phyloP scores from a whole-genome alignment of 495 filamentous ascomycete genomes.

The Talaromyces liani region DNA sequence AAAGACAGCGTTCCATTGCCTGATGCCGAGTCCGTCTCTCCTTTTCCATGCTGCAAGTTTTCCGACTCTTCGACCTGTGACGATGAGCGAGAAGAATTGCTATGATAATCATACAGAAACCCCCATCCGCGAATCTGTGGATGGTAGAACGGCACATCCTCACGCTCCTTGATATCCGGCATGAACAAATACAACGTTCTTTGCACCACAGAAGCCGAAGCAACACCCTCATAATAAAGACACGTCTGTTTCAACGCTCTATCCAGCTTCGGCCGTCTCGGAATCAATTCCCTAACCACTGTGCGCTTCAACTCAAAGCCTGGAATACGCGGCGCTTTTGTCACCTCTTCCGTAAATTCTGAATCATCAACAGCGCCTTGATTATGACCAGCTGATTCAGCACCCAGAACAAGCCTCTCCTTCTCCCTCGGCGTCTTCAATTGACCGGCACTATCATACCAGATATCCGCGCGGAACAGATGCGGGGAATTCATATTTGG shows the following conservation, averaged over 20 bases:
- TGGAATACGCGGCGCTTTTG: constrained; percentile 30
- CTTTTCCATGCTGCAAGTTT: not conserved
- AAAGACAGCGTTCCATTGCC: constrained; percentile 22
- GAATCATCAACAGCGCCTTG: constrained; percentile 2
- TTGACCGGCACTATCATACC: constrained; percentile 43
- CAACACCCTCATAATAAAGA: constrained; percentile 46
- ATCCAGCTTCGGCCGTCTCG: constrained; percentile 72
- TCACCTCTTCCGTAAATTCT: constrained; percentile 3
- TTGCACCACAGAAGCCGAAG: not conserved
- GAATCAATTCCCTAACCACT: constrained; percentile 68
- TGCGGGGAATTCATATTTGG: constrained; percentile 79
- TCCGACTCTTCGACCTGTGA: not conserved
- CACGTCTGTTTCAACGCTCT: constrained; percentile 70
- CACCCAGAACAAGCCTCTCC: constrained; percentile 10
- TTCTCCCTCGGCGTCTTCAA: constrained; percentile 24
- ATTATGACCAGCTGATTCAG: not conserved
- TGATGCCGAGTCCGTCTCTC: not conserved
- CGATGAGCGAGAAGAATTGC: not conserved
- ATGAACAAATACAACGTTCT: constrained; percentile 65
- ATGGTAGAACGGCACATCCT: constrained; percentile 79
- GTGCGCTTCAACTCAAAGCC: constrained; percentile 51
- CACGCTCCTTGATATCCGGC: constrained; percentile 55
- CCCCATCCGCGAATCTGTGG: constrained; percentile 65
- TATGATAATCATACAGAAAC: constrained; percentile 58
- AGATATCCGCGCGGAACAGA: constrained; percentile 82